Percentiles rank a stretch among this genome's conserved stretches.
These are phyloP conservation scores for Barbarea vulgaris DNA, from an alignment of 345 rosid genomes.

Conservation along the genomic window DNA sequence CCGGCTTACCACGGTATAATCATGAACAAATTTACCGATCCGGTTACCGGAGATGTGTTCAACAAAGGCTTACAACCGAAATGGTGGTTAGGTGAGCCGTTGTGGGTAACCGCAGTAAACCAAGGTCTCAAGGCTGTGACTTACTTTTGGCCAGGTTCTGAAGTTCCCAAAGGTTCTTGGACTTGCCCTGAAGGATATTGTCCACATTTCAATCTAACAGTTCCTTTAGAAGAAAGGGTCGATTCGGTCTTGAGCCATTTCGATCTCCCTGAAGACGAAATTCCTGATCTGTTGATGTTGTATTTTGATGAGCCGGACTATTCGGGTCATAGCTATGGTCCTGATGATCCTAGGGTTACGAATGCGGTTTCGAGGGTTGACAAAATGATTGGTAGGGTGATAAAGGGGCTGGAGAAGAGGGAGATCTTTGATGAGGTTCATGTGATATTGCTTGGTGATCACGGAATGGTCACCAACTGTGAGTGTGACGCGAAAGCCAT, in stretches of 20 bases:
- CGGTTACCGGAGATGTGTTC: slow-evolving; percentile 54
- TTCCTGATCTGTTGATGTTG: slow-evolving; percentile 65
- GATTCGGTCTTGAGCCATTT: slow-evolving; percentile 68
- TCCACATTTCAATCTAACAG: slow-evolving; percentile 52
- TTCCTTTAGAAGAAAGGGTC: slow-evolving; percentile 73
- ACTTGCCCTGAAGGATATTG: slow-evolving; percentile 65
- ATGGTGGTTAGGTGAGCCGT: slow-evolving; percentile 96
- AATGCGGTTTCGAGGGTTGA: slow-evolving; percentile 62
- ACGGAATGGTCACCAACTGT: slow-evolving; percentile 92
- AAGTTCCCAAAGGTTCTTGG: slow-evolving; percentile 87
- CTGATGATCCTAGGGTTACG: slow-evolving; percentile 77
- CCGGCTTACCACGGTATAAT: slow-evolving; percentile 86
- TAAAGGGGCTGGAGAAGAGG: slow-evolving; percentile 67
- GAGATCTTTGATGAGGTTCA: slow-evolving; percentile 73
- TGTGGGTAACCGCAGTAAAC: slow-evolving; percentile 86
- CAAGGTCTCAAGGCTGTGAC: slow-evolving; percentile 77
- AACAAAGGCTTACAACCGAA: slow-evolving; percentile 70
- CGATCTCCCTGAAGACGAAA: slow-evolving; percentile 56
- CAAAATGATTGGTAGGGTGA: slow-evolving; percentile 68
- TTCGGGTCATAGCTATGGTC: slow-evolving; percentile 81
- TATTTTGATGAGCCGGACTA: slow-evolving; percentile 91
- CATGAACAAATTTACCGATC: slow-evolving; percentile 67
- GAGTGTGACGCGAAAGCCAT: slow-evolving; percentile 77
- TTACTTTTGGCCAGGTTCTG: slow-evolving; percentile 93
- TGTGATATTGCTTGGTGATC: slow-evolving; percentile 86